Conservation (phyloP, 78 protist species). For the Creolimax fragrantissima region DNA sequence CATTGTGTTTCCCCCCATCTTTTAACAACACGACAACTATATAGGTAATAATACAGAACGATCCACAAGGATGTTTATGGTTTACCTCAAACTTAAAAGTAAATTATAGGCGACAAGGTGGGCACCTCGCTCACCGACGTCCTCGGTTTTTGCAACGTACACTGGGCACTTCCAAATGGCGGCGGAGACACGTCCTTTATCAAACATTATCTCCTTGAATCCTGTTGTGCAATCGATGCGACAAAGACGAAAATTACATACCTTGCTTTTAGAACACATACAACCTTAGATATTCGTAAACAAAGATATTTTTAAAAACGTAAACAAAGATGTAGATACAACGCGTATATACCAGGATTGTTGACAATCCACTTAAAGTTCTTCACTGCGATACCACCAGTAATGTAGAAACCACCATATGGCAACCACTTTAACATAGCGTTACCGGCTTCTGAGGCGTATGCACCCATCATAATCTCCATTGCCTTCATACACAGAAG, state of each 20-base stretch:
- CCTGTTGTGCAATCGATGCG: neutral
- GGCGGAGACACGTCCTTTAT: conserved; percentile 30
- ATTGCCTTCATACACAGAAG: conserved; percentile 9
- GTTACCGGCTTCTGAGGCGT: conserved; percentile 14
- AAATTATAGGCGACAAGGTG: neutral
- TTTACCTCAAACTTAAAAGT: neutral
- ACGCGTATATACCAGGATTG: neutral
- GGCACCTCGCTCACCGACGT: conserved; percentile 35
- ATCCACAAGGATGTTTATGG: too few species aligned
- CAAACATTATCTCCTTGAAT: neutral
- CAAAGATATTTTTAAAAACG: too few species aligned
- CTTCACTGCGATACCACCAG: conserved; percentile 36
- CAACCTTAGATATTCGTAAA: too few species aligned
- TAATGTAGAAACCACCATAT: conserved; percentile 34
- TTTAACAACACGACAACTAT: too few species aligned
- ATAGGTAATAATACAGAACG: too few species aligned
- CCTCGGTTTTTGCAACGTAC: conserved; percentile 15
- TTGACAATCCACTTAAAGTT: conserved; percentile 5
- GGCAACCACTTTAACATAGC: conserved; percentile 39
- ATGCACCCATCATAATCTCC: neutral
- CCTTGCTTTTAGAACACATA: too few species aligned
- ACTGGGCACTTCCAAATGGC: neutral
- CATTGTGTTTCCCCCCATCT: too few species aligned
- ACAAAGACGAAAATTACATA: too few species aligned
- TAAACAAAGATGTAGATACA: neutral